Percentiles rank a stretch among this genome's conserved stretches.
These are phyloP conservation scores for Eimeria maxima DNA, from an alignment of 169 alveolate genomes.

Conservation along the genomic window DNA sequence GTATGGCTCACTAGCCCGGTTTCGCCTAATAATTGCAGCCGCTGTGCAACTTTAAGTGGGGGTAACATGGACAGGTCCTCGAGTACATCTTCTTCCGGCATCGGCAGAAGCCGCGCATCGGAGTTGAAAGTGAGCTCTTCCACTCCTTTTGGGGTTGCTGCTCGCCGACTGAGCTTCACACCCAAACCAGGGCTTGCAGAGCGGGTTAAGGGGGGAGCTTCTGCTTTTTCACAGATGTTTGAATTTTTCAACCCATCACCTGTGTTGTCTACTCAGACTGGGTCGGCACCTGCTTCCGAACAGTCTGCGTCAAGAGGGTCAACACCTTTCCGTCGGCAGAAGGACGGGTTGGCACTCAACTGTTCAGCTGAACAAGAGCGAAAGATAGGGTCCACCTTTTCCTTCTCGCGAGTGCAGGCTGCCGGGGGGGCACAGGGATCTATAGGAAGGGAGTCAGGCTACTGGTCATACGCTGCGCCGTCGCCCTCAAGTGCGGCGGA, in stretches of 20 bases:
- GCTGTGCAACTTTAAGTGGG: background rate
- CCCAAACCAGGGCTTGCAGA: background rate
- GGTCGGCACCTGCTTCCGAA: background rate
- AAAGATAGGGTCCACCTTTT: background rate
- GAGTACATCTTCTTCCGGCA: background rate
- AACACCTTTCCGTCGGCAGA: constrained; percentile 16
- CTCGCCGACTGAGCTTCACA: constrained; percentile 42
- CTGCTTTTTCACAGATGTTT: background rate
- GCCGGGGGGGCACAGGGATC: constrained; percentile 74
- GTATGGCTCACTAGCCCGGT: background rate
- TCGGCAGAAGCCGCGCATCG: background rate
- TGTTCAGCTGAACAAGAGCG: background rate
- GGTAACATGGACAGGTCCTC: background rate
- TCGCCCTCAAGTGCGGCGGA: constrained; percentile 23
- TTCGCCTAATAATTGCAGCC: background rate
- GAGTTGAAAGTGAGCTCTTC: background rate
- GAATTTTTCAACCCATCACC: background rate
- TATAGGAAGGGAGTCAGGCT: constrained; percentile 42
- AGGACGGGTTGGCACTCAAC: background rate
- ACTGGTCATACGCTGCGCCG: constrained; percentile 25
- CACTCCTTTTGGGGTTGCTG: background rate
- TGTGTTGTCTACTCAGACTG: background rate
- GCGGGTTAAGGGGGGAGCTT: background rate
- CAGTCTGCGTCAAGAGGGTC: background rate
- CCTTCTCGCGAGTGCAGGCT: constrained; percentile 62